A percentile compares a stretch with the other conserved stretches of the same genome.
These are phyloP conservation scores for Hanseniaspora gamundiae DNA, from an alignment of 1,139 yeast genomes.

Conservation along the genomic window DNA sequence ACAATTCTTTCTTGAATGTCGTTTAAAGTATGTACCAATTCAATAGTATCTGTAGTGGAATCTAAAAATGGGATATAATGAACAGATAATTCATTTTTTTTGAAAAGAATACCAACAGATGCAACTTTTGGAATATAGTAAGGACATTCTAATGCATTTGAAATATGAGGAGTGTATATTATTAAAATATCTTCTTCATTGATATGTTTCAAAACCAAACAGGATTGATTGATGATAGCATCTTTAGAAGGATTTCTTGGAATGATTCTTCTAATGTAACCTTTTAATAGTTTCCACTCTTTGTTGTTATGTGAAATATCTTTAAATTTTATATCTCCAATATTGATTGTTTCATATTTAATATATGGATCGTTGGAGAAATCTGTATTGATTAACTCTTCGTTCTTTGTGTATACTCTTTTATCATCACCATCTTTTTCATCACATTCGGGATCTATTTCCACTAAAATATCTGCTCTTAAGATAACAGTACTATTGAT, in stretches of 20 bases:
- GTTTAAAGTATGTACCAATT: constrained; percentile 8
- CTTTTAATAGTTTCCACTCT: constrained; percentile 22
- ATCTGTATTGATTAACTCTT: neutral
- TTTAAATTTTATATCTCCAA: constrained; percentile 8
- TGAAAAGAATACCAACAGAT: constrained; percentile 65
- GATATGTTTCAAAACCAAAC: constrained; percentile 35
- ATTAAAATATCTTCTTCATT: constrained; percentile 38
- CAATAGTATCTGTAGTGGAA: constrained; percentile 16
- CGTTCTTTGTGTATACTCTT: neutral
- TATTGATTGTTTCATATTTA: constrained; percentile 1
- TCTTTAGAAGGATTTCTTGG: constrained; percentile 89
- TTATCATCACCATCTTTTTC: neutral
- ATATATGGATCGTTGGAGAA: neutral
- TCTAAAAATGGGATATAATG: constrained; percentile 60
- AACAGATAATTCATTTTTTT: constrained; percentile 45
- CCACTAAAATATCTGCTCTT: constrained; percentile 72
- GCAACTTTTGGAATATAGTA: constrained; percentile 76
- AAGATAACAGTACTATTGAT: constrained; percentile 84
- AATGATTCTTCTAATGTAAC: constrained; percentile 64
- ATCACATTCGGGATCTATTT: constrained; percentile 30
- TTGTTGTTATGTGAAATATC: constrained; percentile 7
- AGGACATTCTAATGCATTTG: constrained; percentile 53
- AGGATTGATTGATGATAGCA: constrained; percentile 72
- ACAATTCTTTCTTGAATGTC: constrained; percentile 45
- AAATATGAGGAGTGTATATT: constrained; percentile 66